Evolutionary conservation across 192 early-diverging fungal species (phyloP), one percentile per base, ranked within the genome.

Genomic region (Backusella mclennaniae): DNA sequence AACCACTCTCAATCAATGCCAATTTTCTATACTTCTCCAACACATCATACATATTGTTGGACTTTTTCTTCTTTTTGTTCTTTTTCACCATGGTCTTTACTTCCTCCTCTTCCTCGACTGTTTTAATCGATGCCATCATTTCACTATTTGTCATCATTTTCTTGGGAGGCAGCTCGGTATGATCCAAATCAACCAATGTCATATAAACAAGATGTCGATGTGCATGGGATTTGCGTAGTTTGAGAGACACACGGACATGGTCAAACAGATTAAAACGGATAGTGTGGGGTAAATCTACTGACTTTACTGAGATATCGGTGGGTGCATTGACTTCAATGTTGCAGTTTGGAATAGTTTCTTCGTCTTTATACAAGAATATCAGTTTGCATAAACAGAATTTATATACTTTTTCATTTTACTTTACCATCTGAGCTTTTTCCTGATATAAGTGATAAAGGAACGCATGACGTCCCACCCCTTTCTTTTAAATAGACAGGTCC

Each of bases 401-500:
- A 52, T 72, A 21, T 26, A 17, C 15, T 39, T 2, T 26, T 2
- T 39, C 6, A 26, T 36, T 11, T 4, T 26, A 33, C 19, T 70
- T 77, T 76, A 84, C 77, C 83, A 33, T 88, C 85, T 17, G 73
- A 66, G 4, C 69, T 56, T 21, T 82, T 83, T 19, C 82, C 87
- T 4, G 89, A 85, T 5, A 94, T 76, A 15, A 87, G 74, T 3
- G 93, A 92, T 31, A 89, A 76, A 0, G 93, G 90, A 29, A 92
- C 52, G 1, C 81, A 79, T 66, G 87, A 79, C 19, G 83, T 76
- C 0, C 89, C 90, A 14, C 86, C 80, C 69, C 82, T 89, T 56
- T 91, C 90, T 73, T 84, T 85, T 69, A 93, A 75, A 70, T 90
- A 92, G 9, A 94, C 90, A 15, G 91, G 90, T 0, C 91, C 92